Evolutionary conservation across 1,284 basidiomycete species (phyloP).

Genomic region (Malassezia pachydermatis): DNA sequence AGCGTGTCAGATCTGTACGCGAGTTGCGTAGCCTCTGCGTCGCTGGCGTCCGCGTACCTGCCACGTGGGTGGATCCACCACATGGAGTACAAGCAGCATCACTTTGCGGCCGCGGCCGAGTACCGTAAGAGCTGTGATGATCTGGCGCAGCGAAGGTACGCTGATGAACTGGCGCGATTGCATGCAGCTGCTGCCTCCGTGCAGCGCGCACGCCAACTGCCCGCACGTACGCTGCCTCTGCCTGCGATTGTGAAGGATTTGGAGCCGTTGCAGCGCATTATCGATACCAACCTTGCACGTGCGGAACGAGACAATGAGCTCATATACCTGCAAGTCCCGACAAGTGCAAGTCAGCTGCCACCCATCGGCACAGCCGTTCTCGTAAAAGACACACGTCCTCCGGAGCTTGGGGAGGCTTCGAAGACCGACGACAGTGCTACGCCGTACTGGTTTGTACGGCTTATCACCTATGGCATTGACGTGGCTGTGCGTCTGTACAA

Average conservation of each 20-base stretch:
- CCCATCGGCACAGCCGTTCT: conserved; percentile 61
- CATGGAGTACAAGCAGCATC: conserved; percentile 68
- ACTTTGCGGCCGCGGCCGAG: conserved; percentile 82
- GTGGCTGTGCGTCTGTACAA: conserved; percentile 83
- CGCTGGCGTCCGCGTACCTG: conserved; percentile 10
- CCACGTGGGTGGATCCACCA: conserved; percentile 69
- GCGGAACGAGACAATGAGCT: conserved; percentile 83
- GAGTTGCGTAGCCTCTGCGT: conserved; percentile 16
- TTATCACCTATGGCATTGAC: conserved; percentile 78
- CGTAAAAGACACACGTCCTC: conserved; percentile 58
- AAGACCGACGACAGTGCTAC: conserved; percentile 14
- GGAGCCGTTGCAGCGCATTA: conserved; percentile 61
- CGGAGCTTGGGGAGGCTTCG: conserved; percentile 52
- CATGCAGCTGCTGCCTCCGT: conserved; percentile 51
- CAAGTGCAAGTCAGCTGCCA: conserved; percentile 61
- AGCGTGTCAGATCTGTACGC: conserved; percentile 52
- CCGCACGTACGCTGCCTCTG: conserved; percentile 57
- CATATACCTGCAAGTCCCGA: conserved; percentile 84
- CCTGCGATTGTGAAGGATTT: conserved; percentile 21
- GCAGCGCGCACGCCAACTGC: conserved; percentile 65
- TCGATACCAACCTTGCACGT: conserved; percentile 54
- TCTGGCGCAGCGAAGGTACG: conserved; percentile 59
- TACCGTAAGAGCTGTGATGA: conserved; percentile 83
- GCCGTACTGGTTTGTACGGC: conserved; percentile 58
- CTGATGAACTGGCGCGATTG: conserved; percentile 39